Percentiles rank a stretch among this genome's conserved stretches.
These are phyloP conservation scores for Ganoderma sp. DNA, from an alignment of 1,284 basidiomycete genomes.

Conservation along the genomic window DNA sequence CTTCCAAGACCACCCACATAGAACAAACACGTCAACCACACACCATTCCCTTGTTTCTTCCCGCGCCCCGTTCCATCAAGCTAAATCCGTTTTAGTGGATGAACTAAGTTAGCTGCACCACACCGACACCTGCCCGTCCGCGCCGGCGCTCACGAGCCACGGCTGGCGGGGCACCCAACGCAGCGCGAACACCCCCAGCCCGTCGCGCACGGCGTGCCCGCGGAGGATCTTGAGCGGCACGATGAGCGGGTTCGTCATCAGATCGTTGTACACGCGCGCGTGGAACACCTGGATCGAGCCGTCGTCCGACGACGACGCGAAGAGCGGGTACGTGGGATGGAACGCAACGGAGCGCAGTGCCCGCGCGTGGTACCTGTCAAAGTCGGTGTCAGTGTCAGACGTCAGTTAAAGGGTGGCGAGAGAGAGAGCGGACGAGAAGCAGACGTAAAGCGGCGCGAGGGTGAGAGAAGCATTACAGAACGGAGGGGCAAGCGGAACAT, in stretches of 20 bases:
- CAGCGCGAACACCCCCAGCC: constrained; percentile 90
- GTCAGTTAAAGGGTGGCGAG: not conserved
- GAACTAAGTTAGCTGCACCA: constrained; percentile 73
- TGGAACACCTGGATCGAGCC: constrained; percentile 98
- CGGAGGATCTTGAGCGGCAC: constrained; percentile 96
- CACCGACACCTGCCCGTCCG: constrained; percentile 88
- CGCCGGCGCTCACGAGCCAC: constrained; percentile 93
- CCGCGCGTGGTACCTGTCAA: constrained; percentile 83
- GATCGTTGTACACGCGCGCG: constrained; percentile 89
- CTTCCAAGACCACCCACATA: not conserved
- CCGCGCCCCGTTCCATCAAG: not conserved
- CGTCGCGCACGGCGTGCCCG: constrained; percentile 85
- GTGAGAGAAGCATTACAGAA: not conserved
- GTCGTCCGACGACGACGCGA: constrained; percentile 96
- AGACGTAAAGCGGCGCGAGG: not conserved
- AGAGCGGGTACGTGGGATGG: constrained; percentile 94
- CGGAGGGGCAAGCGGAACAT: not conserved
- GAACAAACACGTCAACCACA: constrained; percentile 1
- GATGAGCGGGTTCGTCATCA: constrained; percentile 95
- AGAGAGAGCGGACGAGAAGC: not conserved
- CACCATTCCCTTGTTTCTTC: not conserved
- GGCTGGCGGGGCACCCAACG: constrained; percentile 91
- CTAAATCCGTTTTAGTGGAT: not conserved
- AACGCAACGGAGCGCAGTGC: constrained; percentile 93
- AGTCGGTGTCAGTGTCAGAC: not conserved